A percentile compares a stretch with the other conserved stretches of the same genome.
phyloP scores from a whole-genome alignment of 108 stramenopile genomes.

The Aurantiochytrium sp. region DNA sequence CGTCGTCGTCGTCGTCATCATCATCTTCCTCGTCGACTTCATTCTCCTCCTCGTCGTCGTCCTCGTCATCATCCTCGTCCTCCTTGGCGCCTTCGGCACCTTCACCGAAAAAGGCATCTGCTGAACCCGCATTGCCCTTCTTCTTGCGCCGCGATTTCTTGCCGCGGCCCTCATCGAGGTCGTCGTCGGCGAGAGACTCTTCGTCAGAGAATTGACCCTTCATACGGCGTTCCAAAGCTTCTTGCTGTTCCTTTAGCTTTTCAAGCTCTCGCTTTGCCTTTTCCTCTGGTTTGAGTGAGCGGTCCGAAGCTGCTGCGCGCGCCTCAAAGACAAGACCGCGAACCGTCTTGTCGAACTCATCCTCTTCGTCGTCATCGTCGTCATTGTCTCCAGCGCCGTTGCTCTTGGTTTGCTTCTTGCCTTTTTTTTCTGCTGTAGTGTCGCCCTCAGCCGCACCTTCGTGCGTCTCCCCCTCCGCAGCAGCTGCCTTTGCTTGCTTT shows the following conservation, averaged over 20 bases:
- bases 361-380: not conserved
- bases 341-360: conserved; percentile 14
- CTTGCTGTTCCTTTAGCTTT: conserved; percentile 16
- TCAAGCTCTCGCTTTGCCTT: conserved; percentile 10
- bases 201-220: not conserved
- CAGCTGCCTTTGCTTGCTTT: not conserved
- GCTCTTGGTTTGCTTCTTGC: not conserved
- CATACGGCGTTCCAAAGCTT: conserved; percentile 19
- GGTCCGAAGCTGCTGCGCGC: conserved; percentile 18
- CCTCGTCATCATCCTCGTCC: not conserved
- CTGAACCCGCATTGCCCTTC: not conserved
- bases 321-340: conserved; percentile 14
- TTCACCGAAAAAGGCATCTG: not conserved
- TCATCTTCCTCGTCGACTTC: not conserved
- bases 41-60: not conserved
- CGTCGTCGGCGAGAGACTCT: conserved; percentile 3
- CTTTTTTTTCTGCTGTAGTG: not conserved
- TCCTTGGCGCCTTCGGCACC: not conserved
- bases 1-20: not conserved
- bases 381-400: not conserved
- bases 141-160: not conserved
- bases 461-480: no score
- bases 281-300: conserved; percentile 20
- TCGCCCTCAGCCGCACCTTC: not conserved
- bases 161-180: not conserved